These are phyloP conservation scores for Phytophthora fragariaefolia DNA, from an alignment of 352 stramenopile genomes.

Conservation along the genomic window DNA sequence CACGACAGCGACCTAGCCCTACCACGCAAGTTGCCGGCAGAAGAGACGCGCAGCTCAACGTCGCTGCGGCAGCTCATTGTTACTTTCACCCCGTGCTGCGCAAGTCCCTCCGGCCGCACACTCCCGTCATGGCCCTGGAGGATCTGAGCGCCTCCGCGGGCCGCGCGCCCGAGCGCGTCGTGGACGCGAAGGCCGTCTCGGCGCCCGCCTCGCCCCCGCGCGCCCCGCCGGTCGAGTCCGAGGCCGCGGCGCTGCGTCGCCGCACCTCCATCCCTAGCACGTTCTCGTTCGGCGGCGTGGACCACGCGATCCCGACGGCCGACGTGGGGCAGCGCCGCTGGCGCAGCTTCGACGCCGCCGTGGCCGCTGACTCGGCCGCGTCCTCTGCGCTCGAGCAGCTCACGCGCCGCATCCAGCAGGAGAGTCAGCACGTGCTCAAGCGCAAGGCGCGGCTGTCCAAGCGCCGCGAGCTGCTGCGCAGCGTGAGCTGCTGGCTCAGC, in stretches of 20 bases:
- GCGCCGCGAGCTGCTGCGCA: constrained; percentile 56
- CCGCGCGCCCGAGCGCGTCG: constrained; percentile 19
- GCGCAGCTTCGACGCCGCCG: constrained; percentile 62
- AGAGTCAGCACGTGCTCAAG: constrained; percentile 50
- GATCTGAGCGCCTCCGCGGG: constrained; percentile 20
- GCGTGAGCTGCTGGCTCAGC: constrained; percentile 55
- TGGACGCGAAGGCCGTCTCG: constrained; percentile 23
- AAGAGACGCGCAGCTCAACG: constrained; percentile 9
- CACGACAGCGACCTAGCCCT: constrained; percentile 43
- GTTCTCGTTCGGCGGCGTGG: constrained; percentile 50
- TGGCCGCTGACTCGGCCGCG: constrained; percentile 24
- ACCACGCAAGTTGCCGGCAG: neutral
- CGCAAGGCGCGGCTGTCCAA: constrained; percentile 47
- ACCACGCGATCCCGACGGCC: constrained; percentile 27
- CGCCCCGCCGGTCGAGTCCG: constrained; percentile 28
- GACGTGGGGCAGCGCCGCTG: constrained; percentile 53
- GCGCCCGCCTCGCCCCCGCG: neutral
- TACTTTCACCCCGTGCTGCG: constrained; percentile 19
- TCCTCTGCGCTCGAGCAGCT: constrained; percentile 49
- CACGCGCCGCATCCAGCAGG: constrained; percentile 58
- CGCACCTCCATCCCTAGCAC: constrained; percentile 74
- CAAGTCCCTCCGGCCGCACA: neutral
- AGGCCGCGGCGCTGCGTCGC: constrained; percentile 39
- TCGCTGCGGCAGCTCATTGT: constrained; percentile 20
- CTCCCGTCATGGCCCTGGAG: constrained; percentile 34